Evolutionary conservation across 2,329 filamentous ascomycete genomes (phyloP), one percentile per base, ranked within the genome.

Genomic region (Trichoderma aggressivum): DNA sequence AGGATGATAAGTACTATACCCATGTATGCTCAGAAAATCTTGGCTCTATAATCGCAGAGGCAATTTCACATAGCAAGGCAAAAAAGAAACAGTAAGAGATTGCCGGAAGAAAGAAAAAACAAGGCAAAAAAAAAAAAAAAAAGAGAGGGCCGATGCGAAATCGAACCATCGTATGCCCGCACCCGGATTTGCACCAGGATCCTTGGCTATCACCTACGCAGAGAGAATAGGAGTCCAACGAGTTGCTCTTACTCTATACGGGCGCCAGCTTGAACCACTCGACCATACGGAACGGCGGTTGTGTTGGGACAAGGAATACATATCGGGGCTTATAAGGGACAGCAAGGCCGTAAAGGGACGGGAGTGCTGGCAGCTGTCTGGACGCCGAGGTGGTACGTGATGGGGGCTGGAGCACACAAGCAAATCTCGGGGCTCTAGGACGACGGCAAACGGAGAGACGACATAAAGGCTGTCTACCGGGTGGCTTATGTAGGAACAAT

Each of bases 111-210:
- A n/a, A n/a, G n/a, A n/a, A n/a, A n/a, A n/a, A n/a, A n/a, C n/a
- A n/a, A n/a, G n/a, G n/a, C n/a, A n/a, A n/a, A 6, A 47, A 60
- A 59, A 34, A 55, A 28, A 30, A 18, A 11, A 63, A 65, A 70
- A 58, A 69, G 30, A 55, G 64, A 68, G 71, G 39, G 7, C 26
- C 58, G 39, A 61, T 14, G 24, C 14, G 53, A 47, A 59, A 10
- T 70, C 58, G 66, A 70, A 70, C 66, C 47, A 30, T 1, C 14
- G 30, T 24, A 36, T 73, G 78, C 77, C 78, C 77, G 78, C 74
- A 78, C 77, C 74, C 79, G 78, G 78, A 79, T 79, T 80, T 80
- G 78, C 77, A 80, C 78, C 79, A 73, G 74, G 79, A 79, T 80
- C 77, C 77, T 79, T 80, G 79, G 77, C 79, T 80, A 50, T 72